A percentile compares a stretch with the other conserved stretches of the same genome.
These are phyloP conservation scores for Suhomyces panamericanus DNA, from an alignment of 1,139 yeast species.

Conservation along the genomic window DNA sequence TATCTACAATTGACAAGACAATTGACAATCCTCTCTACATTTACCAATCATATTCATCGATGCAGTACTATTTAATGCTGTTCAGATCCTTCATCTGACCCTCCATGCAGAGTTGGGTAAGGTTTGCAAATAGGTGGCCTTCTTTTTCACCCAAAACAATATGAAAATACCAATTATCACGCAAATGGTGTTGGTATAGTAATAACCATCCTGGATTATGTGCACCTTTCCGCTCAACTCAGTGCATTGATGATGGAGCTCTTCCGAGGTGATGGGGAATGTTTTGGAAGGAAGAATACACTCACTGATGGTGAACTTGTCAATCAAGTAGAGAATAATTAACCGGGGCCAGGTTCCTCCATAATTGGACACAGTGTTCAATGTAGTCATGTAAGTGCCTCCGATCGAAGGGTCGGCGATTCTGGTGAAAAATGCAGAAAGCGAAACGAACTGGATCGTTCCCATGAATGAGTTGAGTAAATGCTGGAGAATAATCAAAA, in stretches of 20 bases:
- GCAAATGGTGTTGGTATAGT: slow-evolving; percentile 72
- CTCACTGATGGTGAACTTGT: slow-evolving; percentile 63
- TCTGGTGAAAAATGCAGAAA: slow-evolving; percentile 91
- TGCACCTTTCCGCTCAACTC: slow-evolving; percentile 56
- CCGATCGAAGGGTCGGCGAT: slow-evolving; percentile 96
- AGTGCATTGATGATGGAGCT: slow-evolving; percentile 48
- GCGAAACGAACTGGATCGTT: slow-evolving; percentile 91
- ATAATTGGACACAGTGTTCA: slow-evolving; percentile 85
- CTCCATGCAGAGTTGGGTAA: slow-evolving; percentile 73
- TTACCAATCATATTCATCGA: no score
- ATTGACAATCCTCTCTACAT: no score
- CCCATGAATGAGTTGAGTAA: slow-evolving; percentile 87
- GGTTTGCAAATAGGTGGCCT: slow-evolving; percentile 57
- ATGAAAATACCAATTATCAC: slow-evolving; percentile 64
- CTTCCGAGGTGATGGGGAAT: slow-evolving; percentile 17
- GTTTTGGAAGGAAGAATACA: slow-evolving; percentile 36
- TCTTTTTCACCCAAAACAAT: slow-evolving; percentile 68
- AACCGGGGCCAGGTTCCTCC: slow-evolving; percentile 99
- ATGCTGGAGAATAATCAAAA: slow-evolving; percentile 76
- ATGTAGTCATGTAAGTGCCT: slow-evolving; percentile 96
- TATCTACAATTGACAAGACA: no score
- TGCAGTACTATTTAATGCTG: no score
- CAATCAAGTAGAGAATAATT: slow-evolving; percentile 75
- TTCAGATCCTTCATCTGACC: slow-evolving; percentile 25
- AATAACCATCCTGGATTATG: slow-evolving; percentile 76